Evolutionary conservation across 2,329 filamentous ascomycete species (phyloP).

Genomic region (Colletotrichum navitas): DNA sequence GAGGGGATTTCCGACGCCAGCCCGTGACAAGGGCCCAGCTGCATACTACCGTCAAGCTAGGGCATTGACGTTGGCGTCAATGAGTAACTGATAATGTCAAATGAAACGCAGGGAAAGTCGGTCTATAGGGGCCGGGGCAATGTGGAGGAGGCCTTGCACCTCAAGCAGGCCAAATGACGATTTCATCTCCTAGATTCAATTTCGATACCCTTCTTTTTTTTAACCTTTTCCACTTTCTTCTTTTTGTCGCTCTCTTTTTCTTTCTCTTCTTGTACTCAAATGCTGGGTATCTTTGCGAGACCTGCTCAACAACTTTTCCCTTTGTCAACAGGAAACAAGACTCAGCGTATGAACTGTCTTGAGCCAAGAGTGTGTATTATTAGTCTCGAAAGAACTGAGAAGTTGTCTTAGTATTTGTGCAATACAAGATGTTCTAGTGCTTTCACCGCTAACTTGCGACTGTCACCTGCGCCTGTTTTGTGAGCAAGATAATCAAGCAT

Average conservation of each 20-base stretch:
- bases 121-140: conserved; percentile 1
- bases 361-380: conserved; percentile 8
- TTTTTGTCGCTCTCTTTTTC: conserved; percentile 4
- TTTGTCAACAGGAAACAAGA: conserved; percentile 6
- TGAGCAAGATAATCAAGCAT: neutral
- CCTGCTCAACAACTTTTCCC: conserved; percentile 1
- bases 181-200: conserved; percentile 46
- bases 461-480: neutral
- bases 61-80: conserved; percentile 34
- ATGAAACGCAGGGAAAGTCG: conserved; percentile 34
- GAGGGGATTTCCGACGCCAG: conserved; percentile 12
- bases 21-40: conserved; percentile 7
- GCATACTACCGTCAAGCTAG: conserved; percentile 10
- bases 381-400: neutral
- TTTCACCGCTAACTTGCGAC: neutral
- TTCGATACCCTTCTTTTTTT: conserved; percentile 48
- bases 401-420: neutral
- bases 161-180: conserved; percentile 29
- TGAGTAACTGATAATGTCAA: conserved; percentile 39
- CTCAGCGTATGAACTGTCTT: neutral
- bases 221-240: conserved; percentile 39
- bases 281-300: conserved; percentile 1
- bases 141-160: neutral
- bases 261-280: conserved; percentile 30
- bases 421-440: neutral